A percentile compares a stretch with the other conserved stretches of the same genome.
Evolutionary conservation across 2,329 filamentous ascomycete genomes (phyloP).

Genomic region (Hyphodiscus sp.): DNA sequence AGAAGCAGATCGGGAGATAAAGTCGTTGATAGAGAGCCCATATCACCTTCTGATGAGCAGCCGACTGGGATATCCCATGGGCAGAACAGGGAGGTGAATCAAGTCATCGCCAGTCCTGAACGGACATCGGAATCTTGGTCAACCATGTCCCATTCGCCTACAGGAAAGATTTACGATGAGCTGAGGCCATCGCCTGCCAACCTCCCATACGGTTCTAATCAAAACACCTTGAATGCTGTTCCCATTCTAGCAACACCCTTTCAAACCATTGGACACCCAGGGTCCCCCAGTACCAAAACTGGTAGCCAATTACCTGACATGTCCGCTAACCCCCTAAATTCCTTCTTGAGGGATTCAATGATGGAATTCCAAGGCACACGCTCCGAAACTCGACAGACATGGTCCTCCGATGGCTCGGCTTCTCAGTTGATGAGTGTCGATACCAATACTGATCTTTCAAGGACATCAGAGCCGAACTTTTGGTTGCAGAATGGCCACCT

Average conservation of each 20-base stretch:
- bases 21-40: neutral
- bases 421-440: neutral
- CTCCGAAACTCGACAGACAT: too few species aligned
- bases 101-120: neutral
- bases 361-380: too few species aligned
- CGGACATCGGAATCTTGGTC: slow-evolving; percentile 12
- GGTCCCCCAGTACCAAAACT: too few species aligned
- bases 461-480: neutral
- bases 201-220: too few species aligned
- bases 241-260: too few species aligned
- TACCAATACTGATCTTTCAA: neutral
- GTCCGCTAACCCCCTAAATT: too few species aligned
- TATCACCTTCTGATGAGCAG: neutral
- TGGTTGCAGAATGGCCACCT: slow-evolving; percentile 18
- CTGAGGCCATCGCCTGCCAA: too few species aligned
- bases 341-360: too few species aligned
- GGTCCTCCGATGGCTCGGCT: neutral
- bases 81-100: neutral
- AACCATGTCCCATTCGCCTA: neutral
- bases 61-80: neutral
- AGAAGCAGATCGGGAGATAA: neutral
- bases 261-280: too few species aligned
- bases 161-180: too few species aligned
- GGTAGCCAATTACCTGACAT: too few species aligned
- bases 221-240: too few species aligned